Evolutionary conservation across 78 protist species (phyloP).

Genomic region (Tieghemostelium lacteum): DNA sequence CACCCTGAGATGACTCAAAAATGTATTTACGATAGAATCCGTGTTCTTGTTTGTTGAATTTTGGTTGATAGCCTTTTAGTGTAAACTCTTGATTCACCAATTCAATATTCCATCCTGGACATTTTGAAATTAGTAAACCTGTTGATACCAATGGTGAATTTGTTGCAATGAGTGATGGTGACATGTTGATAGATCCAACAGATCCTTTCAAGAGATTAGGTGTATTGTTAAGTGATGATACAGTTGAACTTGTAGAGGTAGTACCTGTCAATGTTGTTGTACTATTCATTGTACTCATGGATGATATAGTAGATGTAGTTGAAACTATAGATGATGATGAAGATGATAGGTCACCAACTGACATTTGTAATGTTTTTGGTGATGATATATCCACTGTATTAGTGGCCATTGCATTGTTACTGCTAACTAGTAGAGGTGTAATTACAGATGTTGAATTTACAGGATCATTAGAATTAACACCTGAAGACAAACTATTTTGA

Average conservation of each 20-base stretch:
- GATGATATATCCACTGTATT: background rate
- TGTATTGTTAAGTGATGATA: background rate
- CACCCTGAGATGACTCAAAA: conserved; percentile 15
- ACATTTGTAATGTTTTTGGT: background rate
- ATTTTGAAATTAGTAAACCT: conserved; percentile 10
- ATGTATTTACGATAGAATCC: conserved; percentile 45
- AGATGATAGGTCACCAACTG: background rate
- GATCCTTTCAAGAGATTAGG: background rate
- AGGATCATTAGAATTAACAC: background rate
- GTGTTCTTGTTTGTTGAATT: conserved; percentile 48
- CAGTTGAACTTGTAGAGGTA: too few relatives aligned
- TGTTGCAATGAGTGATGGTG: background rate
- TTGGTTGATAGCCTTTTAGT: background rate
- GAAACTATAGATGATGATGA: background rate
- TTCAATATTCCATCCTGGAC: conserved; percentile 61
- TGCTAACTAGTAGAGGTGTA: background rate
- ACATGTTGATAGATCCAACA: background rate
- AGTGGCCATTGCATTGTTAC: background rate
- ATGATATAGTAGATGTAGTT: background rate
- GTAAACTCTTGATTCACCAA: background rate
- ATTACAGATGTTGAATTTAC: background rate
- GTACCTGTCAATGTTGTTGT: background rate
- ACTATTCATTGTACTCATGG: background rate
- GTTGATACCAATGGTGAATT: background rate
- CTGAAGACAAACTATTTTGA: background rate